Conservation (phyloP, 768 basidiomycete species). For the Guyanaporus albipodus region DNA sequence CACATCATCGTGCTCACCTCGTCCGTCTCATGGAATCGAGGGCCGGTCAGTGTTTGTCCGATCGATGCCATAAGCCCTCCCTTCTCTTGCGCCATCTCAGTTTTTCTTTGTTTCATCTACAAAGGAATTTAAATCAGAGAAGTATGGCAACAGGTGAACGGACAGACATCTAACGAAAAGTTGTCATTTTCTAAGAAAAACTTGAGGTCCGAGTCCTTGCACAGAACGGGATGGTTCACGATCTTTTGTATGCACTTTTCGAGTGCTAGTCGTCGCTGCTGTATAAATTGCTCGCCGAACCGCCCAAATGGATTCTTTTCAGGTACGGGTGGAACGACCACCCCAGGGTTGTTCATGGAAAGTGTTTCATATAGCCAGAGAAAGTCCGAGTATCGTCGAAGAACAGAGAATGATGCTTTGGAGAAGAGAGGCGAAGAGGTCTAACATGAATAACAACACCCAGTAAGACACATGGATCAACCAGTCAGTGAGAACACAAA, state of each 20-base stretch:
- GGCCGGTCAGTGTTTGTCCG: constrained; percentile 73
- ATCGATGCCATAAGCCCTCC: constrained; percentile 83
- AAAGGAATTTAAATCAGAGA: constrained; percentile 1
- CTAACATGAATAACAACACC: constrained; percentile 32
- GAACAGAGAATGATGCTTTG: constrained; percentile 84
- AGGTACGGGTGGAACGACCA: constrained; percentile 93
- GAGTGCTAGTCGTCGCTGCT: constrained; percentile 76
- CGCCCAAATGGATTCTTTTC: constrained; percentile 93
- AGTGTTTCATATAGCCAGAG: constrained; percentile 93
- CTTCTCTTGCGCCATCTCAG: constrained; percentile 70
- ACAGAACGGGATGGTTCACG: constrained; percentile 85
- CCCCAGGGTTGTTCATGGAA: constrained; percentile 88
- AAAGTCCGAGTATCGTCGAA: constrained; percentile 97
- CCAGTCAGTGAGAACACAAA: constrained; percentile 1
- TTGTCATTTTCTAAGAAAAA: constrained; percentile 92
- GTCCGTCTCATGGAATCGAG: constrained; percentile 84
- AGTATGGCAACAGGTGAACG: not conserved
- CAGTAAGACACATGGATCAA: not conserved
- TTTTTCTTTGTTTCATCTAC: constrained; percentile 85
- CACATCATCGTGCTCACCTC: constrained; percentile 46
- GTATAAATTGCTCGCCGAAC: constrained; percentile 89
- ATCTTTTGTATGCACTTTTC: constrained; percentile 93
- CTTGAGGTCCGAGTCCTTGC: constrained; percentile 83
- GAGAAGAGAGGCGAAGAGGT: constrained; percentile 83
- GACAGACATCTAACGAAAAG: constrained; percentile 81